These are phyloP conservation scores for Anacardium occidentale DNA, from an alignment of 345 rosid species.

Conservation along the genomic window DNA sequence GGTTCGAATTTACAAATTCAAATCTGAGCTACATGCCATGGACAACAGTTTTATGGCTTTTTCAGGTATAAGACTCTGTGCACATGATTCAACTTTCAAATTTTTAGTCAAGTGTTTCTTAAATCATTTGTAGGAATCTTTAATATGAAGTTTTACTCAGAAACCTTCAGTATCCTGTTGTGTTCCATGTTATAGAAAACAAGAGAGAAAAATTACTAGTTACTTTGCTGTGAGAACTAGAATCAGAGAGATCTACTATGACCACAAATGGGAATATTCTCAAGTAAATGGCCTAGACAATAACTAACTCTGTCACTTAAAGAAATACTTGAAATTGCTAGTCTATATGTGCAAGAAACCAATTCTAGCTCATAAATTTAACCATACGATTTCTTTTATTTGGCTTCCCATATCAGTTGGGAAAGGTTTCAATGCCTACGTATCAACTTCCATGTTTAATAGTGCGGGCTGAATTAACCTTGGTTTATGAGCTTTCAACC, in stretches of 20 bases:
- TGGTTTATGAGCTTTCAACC: neutral
- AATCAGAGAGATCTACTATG: neutral
- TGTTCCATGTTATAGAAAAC: neutral
- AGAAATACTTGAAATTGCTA: neutral
- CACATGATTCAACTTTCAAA: neutral
- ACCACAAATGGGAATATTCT: neutral
- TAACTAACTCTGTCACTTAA: neutral
- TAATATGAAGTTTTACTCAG: neutral
- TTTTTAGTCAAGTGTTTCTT: conserved; percentile 10
- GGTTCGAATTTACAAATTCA: conserved; percentile 77
- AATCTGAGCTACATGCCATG: conserved; percentile 62
- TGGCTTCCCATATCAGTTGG: neutral
- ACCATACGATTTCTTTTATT: neutral
- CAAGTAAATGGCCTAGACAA: neutral
- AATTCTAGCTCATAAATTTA: neutral
- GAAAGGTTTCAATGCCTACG: neutral
- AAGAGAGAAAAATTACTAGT: neutral
- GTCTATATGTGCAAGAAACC: neutral
- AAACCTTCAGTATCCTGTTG: neutral
- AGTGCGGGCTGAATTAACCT: neutral
- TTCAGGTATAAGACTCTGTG: conserved; percentile 42
- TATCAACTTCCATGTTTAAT: neutral
- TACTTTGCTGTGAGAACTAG: neutral
- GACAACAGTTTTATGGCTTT: conserved; percentile 64
- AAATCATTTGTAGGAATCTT: neutral